Base-by-base conservation (phyloP, 176 grass and related monocot genomes). In the Calamus simplicifolius region DNA sequence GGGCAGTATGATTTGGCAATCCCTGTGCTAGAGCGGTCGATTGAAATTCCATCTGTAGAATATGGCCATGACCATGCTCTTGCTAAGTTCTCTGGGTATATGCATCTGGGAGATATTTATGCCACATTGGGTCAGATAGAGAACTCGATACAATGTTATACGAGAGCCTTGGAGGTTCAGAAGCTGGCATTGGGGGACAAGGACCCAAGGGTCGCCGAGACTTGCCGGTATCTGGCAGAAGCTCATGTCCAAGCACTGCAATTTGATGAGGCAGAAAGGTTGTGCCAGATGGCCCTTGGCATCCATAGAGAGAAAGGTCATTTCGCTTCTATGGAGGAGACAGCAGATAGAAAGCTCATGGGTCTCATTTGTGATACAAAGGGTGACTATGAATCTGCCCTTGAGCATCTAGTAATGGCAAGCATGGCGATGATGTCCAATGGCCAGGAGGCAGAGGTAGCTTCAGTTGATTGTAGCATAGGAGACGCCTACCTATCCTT, bases 401-500 rank as follows among this genome's bases (percentile, higher is more conserved):
- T 73, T 17, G 48, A 73, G 18, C 70, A 73, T 48, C 29, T 73
- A 18, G 51, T 73, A 1, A 30, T 50, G 35, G 70, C 59, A 56
- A 73, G 58, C 51, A 48, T 63, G 59, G 58, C 70, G 15, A 73
- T 73, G 70, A 51, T 63, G 28, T 59, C 70, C 4, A 63, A 73
- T 62, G 70, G 70, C 58, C 58, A 62, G 48, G 70, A 73, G 18
- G 27, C 59, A 6, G 70, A 73, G 50, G 70, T 73, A 16, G 70
- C 70, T n/a, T 62, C 59, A 4, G 70, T 73, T 26, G 70, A 73
- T 19, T 73, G 58, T 49, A 63, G 70, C 50, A 73, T 73, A 25
- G 70, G 70, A 14, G 70, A 73, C 27, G 48, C 28, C 29, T 73
- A 73, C 48, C 59, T 73, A 29, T 51, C 70, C 17, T 49, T 73